These are phyloP conservation scores for Sedum album DNA, from an alignment of 164 flowering plant genomes.

Conservation along the genomic window DNA sequence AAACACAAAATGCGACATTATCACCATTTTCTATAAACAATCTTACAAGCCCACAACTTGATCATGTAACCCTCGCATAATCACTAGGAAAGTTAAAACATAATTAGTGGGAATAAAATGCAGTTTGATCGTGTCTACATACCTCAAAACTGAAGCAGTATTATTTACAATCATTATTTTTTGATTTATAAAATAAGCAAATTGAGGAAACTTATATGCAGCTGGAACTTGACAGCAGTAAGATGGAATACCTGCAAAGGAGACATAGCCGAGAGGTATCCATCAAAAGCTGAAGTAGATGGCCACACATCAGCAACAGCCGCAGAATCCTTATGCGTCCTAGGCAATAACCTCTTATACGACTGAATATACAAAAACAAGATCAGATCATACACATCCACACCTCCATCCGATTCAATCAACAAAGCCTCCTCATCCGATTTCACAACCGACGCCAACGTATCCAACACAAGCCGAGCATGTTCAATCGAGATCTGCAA, in stretches of 20 bases:
- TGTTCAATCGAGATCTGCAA: slow-evolving; percentile 73
- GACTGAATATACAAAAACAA: slow-evolving; percentile 78
- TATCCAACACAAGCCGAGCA: slow-evolving; percentile 68
- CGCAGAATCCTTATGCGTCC: slow-evolving; percentile 85
- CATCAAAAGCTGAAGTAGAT: slow-evolving; percentile 90
- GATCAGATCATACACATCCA: slow-evolving; percentile 63
- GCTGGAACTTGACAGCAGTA: not conserved
- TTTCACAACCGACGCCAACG: slow-evolving; percentile 63
- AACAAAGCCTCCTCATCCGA: slow-evolving; percentile 51
- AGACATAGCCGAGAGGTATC: slow-evolving; percentile 77
- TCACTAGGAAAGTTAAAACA: no score
- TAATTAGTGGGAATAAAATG: no score
- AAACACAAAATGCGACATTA: not conserved
- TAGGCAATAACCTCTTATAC: slow-evolving; percentile 73
- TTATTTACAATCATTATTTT: not conserved
- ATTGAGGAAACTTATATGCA: not conserved
- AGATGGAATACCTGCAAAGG: slow-evolving; percentile 64
- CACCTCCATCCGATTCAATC: slow-evolving; percentile 44
- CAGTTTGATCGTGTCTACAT: not conserved
- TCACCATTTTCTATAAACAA: not conserved
- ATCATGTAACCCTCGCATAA: no score
- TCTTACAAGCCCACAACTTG: no score
- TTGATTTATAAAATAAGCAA: not conserved
- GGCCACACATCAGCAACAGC: slow-evolving; percentile 97
- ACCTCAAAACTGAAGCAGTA: not conserved